These are phyloP conservation scores for Astrocystis sublimbata DNA, from an alignment of 495 filamentous ascomycete species.

Conservation along the genomic window DNA sequence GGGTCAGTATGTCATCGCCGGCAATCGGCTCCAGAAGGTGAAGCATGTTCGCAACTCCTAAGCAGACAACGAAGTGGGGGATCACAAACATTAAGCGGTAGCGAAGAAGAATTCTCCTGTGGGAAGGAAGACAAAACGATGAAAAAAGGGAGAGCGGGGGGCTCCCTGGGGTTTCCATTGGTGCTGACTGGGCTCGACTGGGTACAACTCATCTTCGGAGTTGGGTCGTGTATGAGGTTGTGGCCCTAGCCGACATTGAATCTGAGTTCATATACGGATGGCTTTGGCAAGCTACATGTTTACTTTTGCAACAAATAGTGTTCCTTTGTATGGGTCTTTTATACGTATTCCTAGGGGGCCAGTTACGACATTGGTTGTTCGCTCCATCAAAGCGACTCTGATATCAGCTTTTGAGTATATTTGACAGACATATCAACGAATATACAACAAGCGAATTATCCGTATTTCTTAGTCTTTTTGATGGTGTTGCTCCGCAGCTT, in stretches of 20 bases:
- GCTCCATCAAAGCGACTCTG: neutral
- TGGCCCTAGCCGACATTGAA: neutral
- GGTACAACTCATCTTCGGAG: neutral
- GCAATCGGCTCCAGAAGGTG: neutral
- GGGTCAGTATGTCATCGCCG: constrained; percentile 14
- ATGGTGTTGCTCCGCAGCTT: neutral
- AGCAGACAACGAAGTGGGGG: neutral
- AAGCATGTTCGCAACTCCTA: neutral
- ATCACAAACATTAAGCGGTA: too few relatives aligned
- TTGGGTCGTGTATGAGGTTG: neutral
- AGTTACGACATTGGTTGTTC: neutral
- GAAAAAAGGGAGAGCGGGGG: too few relatives aligned
- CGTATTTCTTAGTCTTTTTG: neutral
- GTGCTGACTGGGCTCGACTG: too few relatives aligned
- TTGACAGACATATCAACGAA: neutral
- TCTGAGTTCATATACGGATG: neutral
- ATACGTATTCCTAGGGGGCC: neutral
- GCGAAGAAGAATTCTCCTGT: too few relatives aligned
- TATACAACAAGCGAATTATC: neutral
- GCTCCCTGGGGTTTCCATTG: too few relatives aligned
- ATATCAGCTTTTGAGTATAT: constrained; percentile 13
- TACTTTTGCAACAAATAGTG: neutral
- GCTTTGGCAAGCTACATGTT: neutral
- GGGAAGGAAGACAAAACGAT: too few relatives aligned
- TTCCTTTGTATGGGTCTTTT: neutral